A percentile compares a stretch with the other conserved stretches of the same genome.
phyloP scores from a whole-genome alignment of 805 yeast genomes.

The Wickerhamiella qilinensis region DNA sequence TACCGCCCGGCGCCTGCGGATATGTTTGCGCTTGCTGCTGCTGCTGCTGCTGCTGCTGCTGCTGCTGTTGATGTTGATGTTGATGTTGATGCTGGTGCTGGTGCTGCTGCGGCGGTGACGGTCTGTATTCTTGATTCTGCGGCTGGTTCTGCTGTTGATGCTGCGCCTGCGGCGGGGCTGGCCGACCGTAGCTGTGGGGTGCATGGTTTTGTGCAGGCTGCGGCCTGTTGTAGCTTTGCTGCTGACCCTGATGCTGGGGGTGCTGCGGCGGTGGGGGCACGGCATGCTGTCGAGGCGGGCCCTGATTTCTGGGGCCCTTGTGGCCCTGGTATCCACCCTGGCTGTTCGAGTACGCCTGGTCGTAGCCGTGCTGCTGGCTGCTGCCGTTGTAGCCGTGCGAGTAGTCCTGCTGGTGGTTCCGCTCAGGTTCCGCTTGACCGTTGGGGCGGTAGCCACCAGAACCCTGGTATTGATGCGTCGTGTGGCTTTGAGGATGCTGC shows the following conservation, averaged over 20 bases:
- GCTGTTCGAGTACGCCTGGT: conserved; percentile 3
- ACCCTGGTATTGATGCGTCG: no score
- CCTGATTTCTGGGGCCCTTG: no score
- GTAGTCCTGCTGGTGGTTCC: no score
- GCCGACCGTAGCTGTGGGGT: not conserved
- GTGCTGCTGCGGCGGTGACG: conserved; percentile 1
- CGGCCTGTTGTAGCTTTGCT: not conserved
- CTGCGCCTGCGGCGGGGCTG: no score
- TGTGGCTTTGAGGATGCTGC: not conserved
- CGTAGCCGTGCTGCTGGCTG: not conserved
- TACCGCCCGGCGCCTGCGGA: no score
- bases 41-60: conserved; percentile 2
- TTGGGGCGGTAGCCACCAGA: no score
- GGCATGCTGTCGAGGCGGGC: no score
- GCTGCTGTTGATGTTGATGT: conserved; percentile 3
- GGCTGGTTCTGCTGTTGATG: not conserved
- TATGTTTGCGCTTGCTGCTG: not conserved
- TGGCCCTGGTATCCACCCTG: no score
- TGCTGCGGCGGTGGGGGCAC: not conserved
- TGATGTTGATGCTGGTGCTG: conserved; percentile 2
- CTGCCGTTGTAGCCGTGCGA: no score
- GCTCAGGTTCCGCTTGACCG: no score
- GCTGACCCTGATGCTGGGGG: not conserved
- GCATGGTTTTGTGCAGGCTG: not conserved
- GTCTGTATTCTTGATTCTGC: not conserved